Evolutionary conservation across 495 filamentous ascomycete species (phyloP), one percentile per base, ranked within the genome.

Genomic region (Sordaria brevicollis): DNA sequence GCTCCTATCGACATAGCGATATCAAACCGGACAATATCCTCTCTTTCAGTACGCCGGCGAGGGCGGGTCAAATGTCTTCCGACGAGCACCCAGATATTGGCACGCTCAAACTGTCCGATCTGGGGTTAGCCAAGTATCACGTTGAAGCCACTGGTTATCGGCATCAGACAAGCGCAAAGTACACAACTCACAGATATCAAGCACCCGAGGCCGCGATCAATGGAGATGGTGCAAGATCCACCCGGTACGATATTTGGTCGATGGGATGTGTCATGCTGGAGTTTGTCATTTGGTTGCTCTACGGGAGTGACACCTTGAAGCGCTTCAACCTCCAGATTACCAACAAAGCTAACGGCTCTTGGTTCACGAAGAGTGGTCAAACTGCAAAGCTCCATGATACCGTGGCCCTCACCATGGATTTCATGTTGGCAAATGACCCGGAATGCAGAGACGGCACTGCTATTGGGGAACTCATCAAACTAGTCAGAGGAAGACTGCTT

Each of bases 181-280:
- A 35, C 41, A 72, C 73, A 7, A 76, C 78, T 0, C 8, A 49
- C 5, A 34, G 34, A 33, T 79, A 78, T 68, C 74, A 79, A 29
- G 66, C 77, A 5, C 78, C 78, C 5, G 77, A 80, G 62, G 71
- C 72, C 0, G 66, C 67, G 13, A 38, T 68, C 29, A n/a, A n/a
- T n/a, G 54, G 21, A 19, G 65, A 54, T 7, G 21, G 65, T 15
- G 62, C 68, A 31, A 21, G 67, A 5, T 74, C 74, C 31, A 77
- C 77, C 5, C 75, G 76, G 8, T 81, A 79, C 36, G 80, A 82
- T 65, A 75, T 80, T 4, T 82, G 80, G 80, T 78, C 79, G 17
- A 78, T 82, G 67, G 80, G 80, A 4, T 81, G 79, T 68, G 72
- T 81, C 25, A 72, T 69, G 15, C 54, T 82, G 8, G 80, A 82